A percentile compares a stretch with the other conserved stretches of the same genome.
Conservation (phyloP, 2,329 filamentous ascomycete species). For the Colletotrichum sp. region DNA sequence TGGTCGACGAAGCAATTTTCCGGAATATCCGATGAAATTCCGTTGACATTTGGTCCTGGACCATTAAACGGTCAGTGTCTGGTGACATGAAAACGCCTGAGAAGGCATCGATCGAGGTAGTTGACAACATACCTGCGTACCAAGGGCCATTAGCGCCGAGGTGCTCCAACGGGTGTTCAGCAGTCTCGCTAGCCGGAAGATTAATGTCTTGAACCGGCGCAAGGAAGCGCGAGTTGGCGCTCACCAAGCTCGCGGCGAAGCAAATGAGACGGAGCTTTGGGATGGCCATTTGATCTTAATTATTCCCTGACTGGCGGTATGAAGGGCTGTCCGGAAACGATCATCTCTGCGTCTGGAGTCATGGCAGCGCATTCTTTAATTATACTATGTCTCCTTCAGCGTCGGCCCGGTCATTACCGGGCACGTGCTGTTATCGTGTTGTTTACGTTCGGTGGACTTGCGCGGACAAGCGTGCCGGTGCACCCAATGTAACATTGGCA, state of each 20-base stretch:
- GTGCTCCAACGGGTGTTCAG: conserved; percentile 49
- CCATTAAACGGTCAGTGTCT: neutral
- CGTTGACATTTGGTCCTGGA: conserved; percentile 59
- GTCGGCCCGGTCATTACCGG: neutral
- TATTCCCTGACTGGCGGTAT: neutral
- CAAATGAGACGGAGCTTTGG: conserved; percentile 2
- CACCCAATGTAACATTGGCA: neutral
- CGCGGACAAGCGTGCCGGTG: neutral
- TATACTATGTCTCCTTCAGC: neutral
- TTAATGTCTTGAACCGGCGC: conserved; percentile 30
- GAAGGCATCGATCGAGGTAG: neutral
- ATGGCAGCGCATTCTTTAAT: neutral
- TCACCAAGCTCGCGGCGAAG: neutral
- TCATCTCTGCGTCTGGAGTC: too few relatives aligned
- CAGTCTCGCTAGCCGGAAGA: conserved; percentile 28
- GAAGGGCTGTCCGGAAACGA: neutral
- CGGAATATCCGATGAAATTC: conserved; percentile 58
- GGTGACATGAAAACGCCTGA: neutral
- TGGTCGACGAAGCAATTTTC: conserved; percentile 64
- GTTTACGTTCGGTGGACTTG: neutral
- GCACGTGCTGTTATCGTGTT: conserved; percentile 2
- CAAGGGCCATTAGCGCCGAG: conserved; percentile 60
- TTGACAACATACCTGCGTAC: conserved; percentile 44
- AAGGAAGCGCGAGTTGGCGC: conserved; percentile 10
- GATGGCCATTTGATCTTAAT: neutral